Percentiles rank a stretch among this genome's conserved stretches.
These are phyloP conservation scores for Suillus weaverae DNA, from an alignment of 768 basidiomycete species.

Conservation along the genomic window DNA sequence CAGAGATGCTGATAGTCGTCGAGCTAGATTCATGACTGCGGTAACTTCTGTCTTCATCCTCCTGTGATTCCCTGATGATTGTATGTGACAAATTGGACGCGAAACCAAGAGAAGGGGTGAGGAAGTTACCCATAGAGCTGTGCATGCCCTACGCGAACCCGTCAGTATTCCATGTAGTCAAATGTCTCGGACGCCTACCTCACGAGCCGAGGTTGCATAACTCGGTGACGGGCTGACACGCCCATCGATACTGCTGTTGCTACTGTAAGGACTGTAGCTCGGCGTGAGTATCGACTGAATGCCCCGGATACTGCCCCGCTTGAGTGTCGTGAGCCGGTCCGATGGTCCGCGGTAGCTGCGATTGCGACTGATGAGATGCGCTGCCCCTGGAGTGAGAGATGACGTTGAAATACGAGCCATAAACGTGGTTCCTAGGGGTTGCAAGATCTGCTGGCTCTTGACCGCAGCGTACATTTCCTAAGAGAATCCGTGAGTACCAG, in stretches of 20 bases:
- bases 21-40: conserved; percentile 64
- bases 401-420: conserved; percentile 49
- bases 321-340: conserved; percentile 74
- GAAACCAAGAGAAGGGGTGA: conserved; percentile 90
- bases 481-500: conserved; percentile 1
- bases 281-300: conserved; percentile 74
- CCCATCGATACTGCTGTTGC: conserved; percentile 81
- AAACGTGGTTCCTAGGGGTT: conserved; percentile 59
- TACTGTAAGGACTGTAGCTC: conserved; percentile 82
- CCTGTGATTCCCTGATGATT: conserved; percentile 93
- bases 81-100: conserved; percentile 94
- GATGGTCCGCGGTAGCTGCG: conserved; percentile 70
- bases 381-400: conserved; percentile 54
- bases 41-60: conserved; percentile 76
- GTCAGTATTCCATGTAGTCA: conserved; percentile 14
- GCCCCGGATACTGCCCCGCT: conserved; percentile 91
- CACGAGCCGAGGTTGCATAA: conserved; percentile 85
- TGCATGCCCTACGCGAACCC: conserved; percentile 48
- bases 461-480: conserved; percentile 95
- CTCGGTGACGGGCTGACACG: conserved; percentile 94
- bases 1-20: conserved; percentile 82
- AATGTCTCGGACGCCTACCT: conserved; percentile 43
- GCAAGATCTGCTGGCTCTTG: conserved; percentile 87
- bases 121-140: conserved; percentile 65
- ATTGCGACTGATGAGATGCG: conserved; percentile 54